Percentiles rank a stretch among this genome's conserved stretches.
Evolutionary conservation across 495 filamentous ascomycete genomes (phyloP).

Genomic region (Immersiella caudata): DNA sequence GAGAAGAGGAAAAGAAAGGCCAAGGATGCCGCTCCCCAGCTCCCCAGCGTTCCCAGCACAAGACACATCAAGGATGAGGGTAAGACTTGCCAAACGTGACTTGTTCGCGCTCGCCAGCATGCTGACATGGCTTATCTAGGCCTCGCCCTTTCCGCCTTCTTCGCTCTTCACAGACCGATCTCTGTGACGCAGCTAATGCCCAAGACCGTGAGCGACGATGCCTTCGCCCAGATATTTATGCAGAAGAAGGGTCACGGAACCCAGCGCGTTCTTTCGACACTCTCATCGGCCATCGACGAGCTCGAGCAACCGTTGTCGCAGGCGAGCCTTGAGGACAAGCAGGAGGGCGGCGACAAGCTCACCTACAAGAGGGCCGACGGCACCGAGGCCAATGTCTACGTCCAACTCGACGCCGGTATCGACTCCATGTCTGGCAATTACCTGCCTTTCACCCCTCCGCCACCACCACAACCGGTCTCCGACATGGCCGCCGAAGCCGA

Average conservation of each 20-base stretch:
- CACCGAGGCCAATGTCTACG: slow-evolving; percentile 45
- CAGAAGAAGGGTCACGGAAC: slow-evolving; percentile 54
- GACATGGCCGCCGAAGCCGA: slow-evolving; percentile 44
- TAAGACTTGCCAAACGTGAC: slow-evolving; percentile 42
- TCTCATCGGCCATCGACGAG: slow-evolving; percentile 70
- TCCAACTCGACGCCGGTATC: slow-evolving; percentile 34
- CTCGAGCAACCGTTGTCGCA: slow-evolving; percentile 64
- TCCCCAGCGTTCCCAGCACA: slow-evolving; percentile 84
- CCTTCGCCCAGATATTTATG: slow-evolving; percentile 80
- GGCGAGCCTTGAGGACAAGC: slow-evolving; percentile 32
- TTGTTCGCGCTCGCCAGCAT: not conserved
- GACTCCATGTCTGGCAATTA: slow-evolving; percentile 60
- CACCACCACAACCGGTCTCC: slow-evolving; percentile 64
- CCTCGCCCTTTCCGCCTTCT: slow-evolving; percentile 86
- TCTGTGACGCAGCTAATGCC: slow-evolving; percentile 82
- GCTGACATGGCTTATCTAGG: slow-evolving; percentile 53
- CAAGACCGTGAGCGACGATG: slow-evolving; percentile 65
- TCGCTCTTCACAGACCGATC: slow-evolving; percentile 93
- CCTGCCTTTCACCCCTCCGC: slow-evolving; percentile 77
- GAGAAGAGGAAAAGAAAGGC: slow-evolving; percentile 53
- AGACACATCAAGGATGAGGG: slow-evolving; percentile 75
- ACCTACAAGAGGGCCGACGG: slow-evolving; percentile 57
- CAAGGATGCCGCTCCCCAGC: slow-evolving; percentile 48
- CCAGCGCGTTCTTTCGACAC: slow-evolving; percentile 75
- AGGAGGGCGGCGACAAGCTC: slow-evolving; percentile 38